Evolutionary conservation across 2,329 filamentous ascomycete species (phyloP).

Genomic region (Epichloe uncinata): DNA sequence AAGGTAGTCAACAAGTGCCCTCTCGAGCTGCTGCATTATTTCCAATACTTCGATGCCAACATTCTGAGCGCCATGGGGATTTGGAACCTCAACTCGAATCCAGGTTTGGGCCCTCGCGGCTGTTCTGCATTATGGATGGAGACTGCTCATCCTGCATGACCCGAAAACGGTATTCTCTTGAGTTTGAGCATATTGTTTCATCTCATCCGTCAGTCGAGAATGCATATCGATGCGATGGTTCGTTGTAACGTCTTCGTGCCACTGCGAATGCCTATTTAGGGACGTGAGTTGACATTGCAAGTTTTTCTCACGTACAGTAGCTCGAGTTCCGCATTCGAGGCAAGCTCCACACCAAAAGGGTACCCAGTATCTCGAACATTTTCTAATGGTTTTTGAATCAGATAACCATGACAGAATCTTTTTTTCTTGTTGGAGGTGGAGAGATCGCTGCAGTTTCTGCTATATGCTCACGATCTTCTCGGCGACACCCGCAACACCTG

Average conservation of each 20-base stretch:
- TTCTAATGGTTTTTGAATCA: background rate
- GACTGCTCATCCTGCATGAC: background rate
- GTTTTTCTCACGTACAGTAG: background rate
- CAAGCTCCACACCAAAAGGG: background rate
- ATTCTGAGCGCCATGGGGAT: background rate
- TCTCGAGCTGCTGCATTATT: background rate
- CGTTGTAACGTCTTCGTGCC: background rate
- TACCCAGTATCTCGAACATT: background rate
- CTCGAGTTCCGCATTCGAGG: background rate
- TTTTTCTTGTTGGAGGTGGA: background rate
- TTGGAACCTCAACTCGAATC: background rate
- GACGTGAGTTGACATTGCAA: background rate
- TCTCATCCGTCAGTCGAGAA: too few species aligned
- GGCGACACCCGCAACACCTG: too few species aligned
- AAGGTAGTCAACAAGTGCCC: background rate
- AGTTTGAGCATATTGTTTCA: too few species aligned
- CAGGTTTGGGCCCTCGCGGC: background rate
- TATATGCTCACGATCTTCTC: background rate
- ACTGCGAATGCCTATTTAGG: too few species aligned
- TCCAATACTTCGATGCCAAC: background rate
- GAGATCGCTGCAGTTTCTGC: background rate
- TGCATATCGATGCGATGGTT: background rate
- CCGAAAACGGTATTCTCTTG: too few species aligned
- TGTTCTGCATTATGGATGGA: background rate
- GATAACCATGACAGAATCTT: background rate